Evolutionary conservation across 2,329 filamentous ascomycete genomes (phyloP).

Genomic region (Orbilia ellipsospora): DNA sequence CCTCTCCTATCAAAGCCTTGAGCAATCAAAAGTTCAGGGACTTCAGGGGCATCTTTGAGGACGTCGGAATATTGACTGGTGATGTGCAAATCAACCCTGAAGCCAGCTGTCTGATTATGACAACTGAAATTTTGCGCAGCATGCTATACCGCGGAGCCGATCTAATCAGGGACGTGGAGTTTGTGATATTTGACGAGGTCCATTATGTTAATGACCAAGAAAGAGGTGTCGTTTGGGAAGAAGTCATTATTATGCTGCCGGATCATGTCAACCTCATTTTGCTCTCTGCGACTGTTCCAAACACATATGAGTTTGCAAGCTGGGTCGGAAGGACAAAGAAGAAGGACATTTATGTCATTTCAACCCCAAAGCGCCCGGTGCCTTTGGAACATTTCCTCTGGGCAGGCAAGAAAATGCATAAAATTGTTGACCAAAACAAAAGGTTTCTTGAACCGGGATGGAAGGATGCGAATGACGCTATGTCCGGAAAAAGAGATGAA

Average conservation of each 20-base stretch:
- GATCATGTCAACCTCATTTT: constrained; percentile 96
- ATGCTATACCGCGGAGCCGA: constrained; percentile 98
- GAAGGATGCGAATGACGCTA: constrained; percentile 87
- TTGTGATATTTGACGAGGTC: constrained; percentile 98
- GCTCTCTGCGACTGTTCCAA: constrained; percentile 94
- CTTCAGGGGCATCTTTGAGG: constrained; percentile 88
- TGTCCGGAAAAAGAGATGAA: constrained; percentile 83
- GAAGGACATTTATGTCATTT: constrained; percentile 99
- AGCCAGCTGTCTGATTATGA: constrained; percentile 99
- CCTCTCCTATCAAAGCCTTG: constrained; percentile 95
- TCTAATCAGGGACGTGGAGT: constrained; percentile 95
- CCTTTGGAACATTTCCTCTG: constrained; percentile 96
- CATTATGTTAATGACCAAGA: constrained; percentile 96
- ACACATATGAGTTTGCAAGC: constrained; percentile 96
- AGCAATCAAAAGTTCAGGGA: constrained; percentile 99
- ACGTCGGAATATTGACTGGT: constrained; percentile 95
- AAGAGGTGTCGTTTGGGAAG: constrained; percentile 97
- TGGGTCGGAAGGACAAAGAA: constrained; percentile 99
- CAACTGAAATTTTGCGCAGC: constrained; percentile 94
- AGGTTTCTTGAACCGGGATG: constrained; percentile 82
- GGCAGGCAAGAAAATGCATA: constrained; percentile 91
- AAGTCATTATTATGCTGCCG: constrained; percentile 99
- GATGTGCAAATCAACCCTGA: constrained; percentile 98
- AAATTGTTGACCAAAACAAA: constrained; percentile 94
- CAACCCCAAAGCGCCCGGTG: constrained; percentile 92